Percentiles rank a stretch among this genome's conserved stretches.
phyloP scores from a whole-genome alignment of 805 yeast genomes.

The Wickerhamiella kurtzmanii region DNA sequence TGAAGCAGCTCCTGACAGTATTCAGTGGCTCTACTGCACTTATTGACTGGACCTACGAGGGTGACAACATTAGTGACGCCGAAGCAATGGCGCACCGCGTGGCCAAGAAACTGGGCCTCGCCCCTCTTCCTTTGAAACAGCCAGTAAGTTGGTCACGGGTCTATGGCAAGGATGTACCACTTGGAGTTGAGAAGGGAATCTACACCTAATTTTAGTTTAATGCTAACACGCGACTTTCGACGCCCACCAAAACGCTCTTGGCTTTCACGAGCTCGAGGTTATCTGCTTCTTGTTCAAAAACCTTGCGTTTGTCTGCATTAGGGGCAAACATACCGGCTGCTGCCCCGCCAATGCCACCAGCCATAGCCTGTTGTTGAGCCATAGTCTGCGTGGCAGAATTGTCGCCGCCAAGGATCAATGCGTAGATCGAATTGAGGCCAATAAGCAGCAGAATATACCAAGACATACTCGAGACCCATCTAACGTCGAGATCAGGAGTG shows the following conservation, averaged over 20 bases:
- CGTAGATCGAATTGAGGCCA: slow-evolving; percentile 70
- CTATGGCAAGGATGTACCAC: slow-evolving; percentile 61
- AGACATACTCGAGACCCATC: slow-evolving; percentile 87
- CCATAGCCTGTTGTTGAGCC: slow-evolving; percentile 16
- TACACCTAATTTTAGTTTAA: slow-evolving; percentile 34
- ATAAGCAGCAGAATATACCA: slow-evolving; percentile 88
- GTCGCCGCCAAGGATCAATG: slow-evolving; percentile 44
- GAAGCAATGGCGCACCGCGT: slow-evolving; percentile 33
- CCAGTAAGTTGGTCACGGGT: slow-evolving; percentile 81
- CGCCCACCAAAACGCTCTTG: slow-evolving; percentile 41
- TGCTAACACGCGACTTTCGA: slow-evolving; percentile 41
- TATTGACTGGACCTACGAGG: slow-evolving; percentile 65
- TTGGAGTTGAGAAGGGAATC: slow-evolving; percentile 64
- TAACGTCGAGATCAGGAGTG: slow-evolving; percentile 72
- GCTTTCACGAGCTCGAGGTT: slow-evolving; percentile 52
- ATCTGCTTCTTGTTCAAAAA: slow-evolving; percentile 61
- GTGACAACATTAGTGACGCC: slow-evolving; percentile 75
- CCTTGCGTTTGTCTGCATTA: slow-evolving; percentile 37
- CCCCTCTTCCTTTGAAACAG: slow-evolving; percentile 9
- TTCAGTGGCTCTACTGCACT: slow-evolving; percentile 17
- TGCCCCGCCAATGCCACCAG: neutral
- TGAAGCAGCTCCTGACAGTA: slow-evolving; percentile 18
- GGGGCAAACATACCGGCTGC: slow-evolving; percentile 22
- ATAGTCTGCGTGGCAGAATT: slow-evolving; percentile 25
- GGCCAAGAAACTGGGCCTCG: slow-evolving; percentile 21